Conservation (phyloP, 768 basidiomycete species). For the Omphalotus guepiniiformis region DNA sequence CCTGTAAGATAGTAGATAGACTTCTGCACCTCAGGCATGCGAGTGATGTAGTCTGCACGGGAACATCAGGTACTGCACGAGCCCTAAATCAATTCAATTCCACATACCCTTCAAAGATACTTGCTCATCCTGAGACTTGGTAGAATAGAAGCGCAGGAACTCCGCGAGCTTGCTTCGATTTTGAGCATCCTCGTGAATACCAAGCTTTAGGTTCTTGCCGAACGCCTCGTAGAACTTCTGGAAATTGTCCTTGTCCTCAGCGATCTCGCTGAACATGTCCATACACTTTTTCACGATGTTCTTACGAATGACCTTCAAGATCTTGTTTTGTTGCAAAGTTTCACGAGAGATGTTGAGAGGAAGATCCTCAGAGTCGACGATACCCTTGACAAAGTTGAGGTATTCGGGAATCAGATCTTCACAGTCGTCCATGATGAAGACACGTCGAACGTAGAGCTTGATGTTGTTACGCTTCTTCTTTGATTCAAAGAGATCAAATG, state of each 20-base stretch:
- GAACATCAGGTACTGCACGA: slow-evolving; percentile 2
- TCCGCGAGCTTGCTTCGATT: slow-evolving; percentile 99
- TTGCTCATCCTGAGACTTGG: slow-evolving; percentile 87
- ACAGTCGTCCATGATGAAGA: slow-evolving; percentile 99
- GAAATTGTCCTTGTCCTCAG: slow-evolving; percentile 99
- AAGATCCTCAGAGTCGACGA: slow-evolving; percentile 99
- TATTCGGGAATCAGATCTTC: slow-evolving; percentile 99
- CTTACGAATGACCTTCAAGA: slow-evolving; percentile 99
- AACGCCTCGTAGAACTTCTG: slow-evolving; percentile 96
- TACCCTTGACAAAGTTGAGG: slow-evolving; percentile 99
- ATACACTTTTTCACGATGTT: slow-evolving; percentile 98
- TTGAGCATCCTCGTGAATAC: slow-evolving; percentile 98
- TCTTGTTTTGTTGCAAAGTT: slow-evolving; percentile 99
- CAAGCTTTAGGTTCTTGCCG: slow-evolving; percentile 99
- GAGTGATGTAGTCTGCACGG: slow-evolving; percentile 89
- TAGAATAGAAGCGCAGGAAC: slow-evolving; percentile 98
- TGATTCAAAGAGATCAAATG: slow-evolving; percentile 99
- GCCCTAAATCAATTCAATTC: not conserved
- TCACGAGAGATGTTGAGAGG: slow-evolving; percentile 99
- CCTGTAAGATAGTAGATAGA: slow-evolving; percentile 99
- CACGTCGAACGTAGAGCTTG: slow-evolving; percentile 99
- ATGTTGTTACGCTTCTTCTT: slow-evolving; percentile 99
- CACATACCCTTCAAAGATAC: slow-evolving; percentile 85
- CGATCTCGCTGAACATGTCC: slow-evolving; percentile 92
- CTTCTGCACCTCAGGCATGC: slow-evolving; percentile 98